Conservation (phyloP, 495 filamentous ascomycete species). For the Peziza echinospora region DNA sequence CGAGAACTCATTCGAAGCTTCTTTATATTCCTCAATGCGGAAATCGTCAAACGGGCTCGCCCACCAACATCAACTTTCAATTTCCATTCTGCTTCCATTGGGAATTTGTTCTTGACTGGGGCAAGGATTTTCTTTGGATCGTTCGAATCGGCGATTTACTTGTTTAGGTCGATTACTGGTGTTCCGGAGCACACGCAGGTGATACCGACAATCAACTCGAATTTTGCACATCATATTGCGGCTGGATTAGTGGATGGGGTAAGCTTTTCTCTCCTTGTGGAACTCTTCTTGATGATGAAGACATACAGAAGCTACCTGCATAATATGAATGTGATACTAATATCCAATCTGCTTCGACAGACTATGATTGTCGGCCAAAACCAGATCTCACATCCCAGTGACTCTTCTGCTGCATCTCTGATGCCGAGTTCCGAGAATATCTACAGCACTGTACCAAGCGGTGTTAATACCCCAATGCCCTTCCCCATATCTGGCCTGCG, state of each 20-base stretch:
- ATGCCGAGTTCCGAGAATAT: neutral
- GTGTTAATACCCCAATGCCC: neutral
- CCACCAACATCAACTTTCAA: slow-evolving; percentile 54
- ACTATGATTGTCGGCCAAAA: slow-evolving; percentile 78
- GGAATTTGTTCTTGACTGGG: slow-evolving; percentile 80
- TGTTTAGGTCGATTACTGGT: slow-evolving; percentile 58
- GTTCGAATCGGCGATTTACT: slow-evolving; percentile 62
- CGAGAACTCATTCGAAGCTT: slow-evolving; percentile 80
- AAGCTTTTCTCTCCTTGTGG: no score
- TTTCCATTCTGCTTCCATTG: slow-evolving; percentile 73
- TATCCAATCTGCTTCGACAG: no score
- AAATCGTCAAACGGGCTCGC: slow-evolving; percentile 70
- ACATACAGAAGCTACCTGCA: no score
- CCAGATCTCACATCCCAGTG: slow-evolving; percentile 65
- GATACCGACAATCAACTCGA: slow-evolving; percentile 77
- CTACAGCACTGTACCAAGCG: neutral
- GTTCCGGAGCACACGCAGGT: slow-evolving; percentile 55
- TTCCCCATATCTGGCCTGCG: neutral
- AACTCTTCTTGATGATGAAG: no score
- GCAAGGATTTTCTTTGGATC: slow-evolving; percentile 62
- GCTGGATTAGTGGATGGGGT: slow-evolving; percentile 56
- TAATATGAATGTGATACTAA: no score
- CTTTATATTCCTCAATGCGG: slow-evolving; percentile 67
- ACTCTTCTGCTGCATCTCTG: neutral
- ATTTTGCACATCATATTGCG: slow-evolving; percentile 83